These are phyloP conservation scores for Ogataea trehalophila DNA, from an alignment of 805 yeast species.

Conservation along the genomic window DNA sequence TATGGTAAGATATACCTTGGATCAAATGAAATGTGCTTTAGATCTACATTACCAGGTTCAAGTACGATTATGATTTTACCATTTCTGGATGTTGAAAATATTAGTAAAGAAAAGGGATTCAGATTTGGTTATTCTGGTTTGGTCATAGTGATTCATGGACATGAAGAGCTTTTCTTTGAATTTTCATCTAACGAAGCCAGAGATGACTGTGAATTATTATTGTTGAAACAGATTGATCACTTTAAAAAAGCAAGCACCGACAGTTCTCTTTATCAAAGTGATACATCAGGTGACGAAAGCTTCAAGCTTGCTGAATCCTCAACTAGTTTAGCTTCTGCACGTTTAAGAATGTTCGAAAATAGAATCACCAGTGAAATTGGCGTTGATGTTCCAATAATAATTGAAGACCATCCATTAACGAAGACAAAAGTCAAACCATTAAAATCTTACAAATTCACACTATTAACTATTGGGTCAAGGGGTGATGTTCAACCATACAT, in stretches of 20 bases:
- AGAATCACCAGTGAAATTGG: constrained; percentile 56
- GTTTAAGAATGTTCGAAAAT: constrained; percentile 63
- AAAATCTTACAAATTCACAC: constrained; percentile 52
- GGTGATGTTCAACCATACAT: constrained; percentile 98
- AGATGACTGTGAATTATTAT: constrained; percentile 63
- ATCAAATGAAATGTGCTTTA: constrained; percentile 63
- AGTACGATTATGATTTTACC: constrained; percentile 83
- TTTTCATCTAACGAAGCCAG: constrained; percentile 60
- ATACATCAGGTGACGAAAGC: constrained; percentile 25
- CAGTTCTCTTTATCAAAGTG: constrained; percentile 7
- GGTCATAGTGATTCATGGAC: constrained; percentile 64
- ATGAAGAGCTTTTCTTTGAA: constrained; percentile 73
- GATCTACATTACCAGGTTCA: constrained; percentile 74
- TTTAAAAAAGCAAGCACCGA: constrained; percentile 23
- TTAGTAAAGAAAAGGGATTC: constrained; percentile 62
- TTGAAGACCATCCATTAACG: constrained; percentile 55
- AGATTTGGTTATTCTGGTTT: constrained; percentile 69
- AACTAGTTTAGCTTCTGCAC: constrained; percentile 45
- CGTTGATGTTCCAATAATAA: constrained; percentile 58
- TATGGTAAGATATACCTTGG: constrained; percentile 84
- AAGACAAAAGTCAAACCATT: constrained; percentile 43
- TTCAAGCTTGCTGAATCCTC: constrained; percentile 27
- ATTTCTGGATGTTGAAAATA: constrained; percentile 62
- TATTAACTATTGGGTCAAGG: constrained; percentile 88
- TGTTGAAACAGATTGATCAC: constrained; percentile 48